A percentile compares a stretch with the other conserved stretches of the same genome.
phyloP scores from a whole-genome alignment of 805 yeast genomes.

The Yamadazyma laniorum region DNA sequence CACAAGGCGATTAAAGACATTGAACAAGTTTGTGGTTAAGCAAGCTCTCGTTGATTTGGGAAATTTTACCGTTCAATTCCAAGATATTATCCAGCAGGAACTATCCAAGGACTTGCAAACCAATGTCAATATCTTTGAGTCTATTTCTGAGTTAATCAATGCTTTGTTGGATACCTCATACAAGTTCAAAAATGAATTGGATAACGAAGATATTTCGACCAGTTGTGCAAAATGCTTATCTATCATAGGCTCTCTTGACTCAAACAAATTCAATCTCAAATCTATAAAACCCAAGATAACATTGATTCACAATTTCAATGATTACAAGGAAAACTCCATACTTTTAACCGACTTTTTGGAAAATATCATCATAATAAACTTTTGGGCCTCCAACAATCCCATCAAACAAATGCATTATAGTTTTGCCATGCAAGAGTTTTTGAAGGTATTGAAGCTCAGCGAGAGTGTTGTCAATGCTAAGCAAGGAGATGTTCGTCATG shows the following conservation, averaged over 20 bases:
- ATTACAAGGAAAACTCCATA: constrained; percentile 56
- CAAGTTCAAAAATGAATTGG: constrained; percentile 46
- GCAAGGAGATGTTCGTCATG: neutral
- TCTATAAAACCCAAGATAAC: constrained; percentile 44
- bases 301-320: constrained; percentile 61
- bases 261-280: constrained; percentile 50
- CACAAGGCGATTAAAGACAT: constrained; percentile 54
- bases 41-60: constrained; percentile 69
- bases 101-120: constrained; percentile 10
- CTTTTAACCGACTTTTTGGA: constrained; percentile 68
- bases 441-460: constrained; percentile 58
- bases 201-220: constrained; percentile 48
- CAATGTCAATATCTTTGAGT: constrained; percentile 3
- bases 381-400: constrained; percentile 90
- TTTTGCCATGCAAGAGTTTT: constrained; percentile 81
- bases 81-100: constrained; percentile 46
- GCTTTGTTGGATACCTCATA: constrained; percentile 57
- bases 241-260: constrained; percentile 72
- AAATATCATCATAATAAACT: constrained; percentile 71
- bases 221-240: constrained; percentile 72
- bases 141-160: constrained; percentile 46
- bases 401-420: constrained; percentile 80
- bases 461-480: constrained; percentile 3
- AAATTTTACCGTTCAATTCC: constrained; percentile 50
- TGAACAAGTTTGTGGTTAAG: constrained; percentile 66